Evolutionary conservation across 768 basidiomycete genomes (phyloP), one percentile per base, ranked within the genome.

Genomic region (Pleurotus ostreatus): DNA sequence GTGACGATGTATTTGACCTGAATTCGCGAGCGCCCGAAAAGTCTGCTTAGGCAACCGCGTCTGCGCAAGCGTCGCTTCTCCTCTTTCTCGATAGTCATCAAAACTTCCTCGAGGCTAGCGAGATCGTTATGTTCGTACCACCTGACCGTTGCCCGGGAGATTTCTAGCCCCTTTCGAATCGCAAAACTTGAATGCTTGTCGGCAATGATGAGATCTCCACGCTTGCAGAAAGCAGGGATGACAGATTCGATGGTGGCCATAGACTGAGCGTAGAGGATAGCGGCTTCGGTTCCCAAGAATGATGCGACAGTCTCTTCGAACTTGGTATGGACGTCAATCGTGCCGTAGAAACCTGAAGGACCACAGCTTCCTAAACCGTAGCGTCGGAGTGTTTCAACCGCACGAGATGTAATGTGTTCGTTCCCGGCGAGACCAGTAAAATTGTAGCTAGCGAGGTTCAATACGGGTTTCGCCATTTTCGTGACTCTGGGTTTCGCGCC

Each of bases 51-150:
- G 1, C 89, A 90, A 1, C 78, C 78, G 46, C 84, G 82, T 55
- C 90, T 86, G 73, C 93, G 92, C 72, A 88, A 88, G 59, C 89
- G 77, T 62, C 98, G 96, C 75, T 92, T 95, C 63, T 91, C 92
- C 63, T 98, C 96, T 76, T 92, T 95, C 63, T 91, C 92, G 2
- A 96, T 80, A 56, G 77, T 76, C 59, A 91, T 77, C 55, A 99
- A 76, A 6, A 94, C 89, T 15, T 92, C 86, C 71, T 98, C 96
- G 30, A 99, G 80, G 61, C 88, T 92, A 64, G 86, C 85, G 68
- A 94, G 78, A 66, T 98, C 94, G 62, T 96, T 97, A 68, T 98
- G 97, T 62, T 98, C 95, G 68, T 84, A 99, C 93, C 93, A 99
- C 54, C 92, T 83, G 34, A 98, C 84, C 0, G 89, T 94, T 5